Percentiles rank a stretch among this genome's conserved stretches.
Conservation (phyloP, 2,329 filamentous ascomycete species). For the Dactylonectria estremocensis region DNA sequence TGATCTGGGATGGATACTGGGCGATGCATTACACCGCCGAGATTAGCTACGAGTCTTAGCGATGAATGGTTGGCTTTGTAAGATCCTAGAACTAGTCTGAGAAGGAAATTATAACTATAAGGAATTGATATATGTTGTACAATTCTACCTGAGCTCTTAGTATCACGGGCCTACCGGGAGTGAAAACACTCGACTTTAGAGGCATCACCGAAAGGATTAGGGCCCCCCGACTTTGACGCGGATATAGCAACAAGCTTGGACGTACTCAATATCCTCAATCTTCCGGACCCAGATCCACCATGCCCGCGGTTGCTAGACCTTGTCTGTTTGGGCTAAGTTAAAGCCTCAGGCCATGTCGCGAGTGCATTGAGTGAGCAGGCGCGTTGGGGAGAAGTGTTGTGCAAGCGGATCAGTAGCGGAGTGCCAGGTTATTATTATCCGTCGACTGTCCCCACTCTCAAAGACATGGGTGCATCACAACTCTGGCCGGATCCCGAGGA, state of each 20-base stretch:
- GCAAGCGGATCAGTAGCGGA: background rate
- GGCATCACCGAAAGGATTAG: background rate
- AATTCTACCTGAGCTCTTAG: background rate
- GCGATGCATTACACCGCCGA: slow-evolving; percentile 60
- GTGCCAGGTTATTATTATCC: background rate
- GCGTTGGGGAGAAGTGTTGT: background rate
- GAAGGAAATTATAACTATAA: background rate
- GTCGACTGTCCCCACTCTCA: background rate
- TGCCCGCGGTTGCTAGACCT: background rate
- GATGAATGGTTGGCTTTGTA: background rate
- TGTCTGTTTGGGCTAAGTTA: background rate
- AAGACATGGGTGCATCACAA: too few species aligned
- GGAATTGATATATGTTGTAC: background rate
- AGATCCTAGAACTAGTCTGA: background rate
- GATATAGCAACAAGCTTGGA: background rate
- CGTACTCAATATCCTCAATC: background rate
- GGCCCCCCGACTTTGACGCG: background rate
- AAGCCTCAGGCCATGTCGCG: background rate
- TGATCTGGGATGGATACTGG: slow-evolving; percentile 68
- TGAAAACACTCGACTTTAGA: background rate
- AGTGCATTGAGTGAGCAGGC: background rate
- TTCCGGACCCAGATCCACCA: background rate
- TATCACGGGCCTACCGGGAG: background rate
- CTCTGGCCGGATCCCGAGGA: too few species aligned
- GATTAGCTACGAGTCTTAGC: slow-evolving; percentile 45